Base-by-base conservation (phyloP, 257 asterid genomes). In the Ehretia macrophylla region DNA sequence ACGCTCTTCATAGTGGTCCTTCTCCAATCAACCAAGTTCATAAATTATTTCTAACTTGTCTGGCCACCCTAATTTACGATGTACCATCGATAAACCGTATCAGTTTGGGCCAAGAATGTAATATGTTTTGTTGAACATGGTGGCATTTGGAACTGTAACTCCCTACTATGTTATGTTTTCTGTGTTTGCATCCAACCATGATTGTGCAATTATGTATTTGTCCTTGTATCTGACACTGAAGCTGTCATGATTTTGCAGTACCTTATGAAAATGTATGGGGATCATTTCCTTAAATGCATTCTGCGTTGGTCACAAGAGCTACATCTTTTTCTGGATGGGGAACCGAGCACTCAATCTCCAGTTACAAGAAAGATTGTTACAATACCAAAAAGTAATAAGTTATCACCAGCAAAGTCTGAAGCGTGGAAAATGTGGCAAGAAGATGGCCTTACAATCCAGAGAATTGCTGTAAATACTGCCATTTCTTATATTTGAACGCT, bases 401-500 rank as follows among this genome's bases (percentile, higher is more conserved):
- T 82, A 49, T 60, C 83, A 52, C 85, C 92, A 40, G 90, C 94
- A 27, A 91, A 84, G 81, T 73, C 79, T 58, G 87, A 91, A 79
- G 92, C 98, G 32, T 91, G 98, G 98, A 88, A 70, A 79, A 82
- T 85, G 98, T 91, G 95, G 95, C 94, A 88, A 73, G 90, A 83
- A 63, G 84, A 77, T 32, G 95, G 90, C 56, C 74, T 80, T 46
- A 74, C 92, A 6, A 21, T 81, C 60, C 80, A 71, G 68, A 61
- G 76, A 64, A 79, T 88, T 64, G 95, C 96, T 46, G 96, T 91
- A 77, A 62, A 91, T 75, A 57, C 66, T 68, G 39, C 56, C 66
- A 58, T 64, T 51, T 50, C 35, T 57, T 23, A 58, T 42, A 32
- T n/a, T 14, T 11, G 4, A 12, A 17, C 21, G 37, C 4, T 14